Evolutionary conservation across 1,284 basidiomycete genomes (phyloP), one percentile per base, ranked within the genome.

Genomic region (Somion occarium): DNA sequence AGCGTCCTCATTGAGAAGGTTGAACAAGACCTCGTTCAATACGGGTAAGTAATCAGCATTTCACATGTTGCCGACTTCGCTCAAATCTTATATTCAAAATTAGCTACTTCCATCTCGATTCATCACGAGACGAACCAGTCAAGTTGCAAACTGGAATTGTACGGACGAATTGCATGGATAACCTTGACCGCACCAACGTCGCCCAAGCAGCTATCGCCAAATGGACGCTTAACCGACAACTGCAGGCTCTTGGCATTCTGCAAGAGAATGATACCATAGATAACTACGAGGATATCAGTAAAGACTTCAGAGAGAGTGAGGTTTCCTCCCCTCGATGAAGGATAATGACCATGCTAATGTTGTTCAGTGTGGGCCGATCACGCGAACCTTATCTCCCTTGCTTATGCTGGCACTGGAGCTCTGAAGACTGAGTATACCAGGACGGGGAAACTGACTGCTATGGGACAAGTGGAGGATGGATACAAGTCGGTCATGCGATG

Each of bases 381-480:
- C 65, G 97, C 93, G 18, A 93, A 99, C 69, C 76, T 79, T 47
- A 91, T 99, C 56, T 88, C 93, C 1, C 85, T 80, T 53, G 94
- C 95, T 0, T 99, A 99, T 69, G 90, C 86, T 48, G 97, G 97
- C 22, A 96, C 95, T 20, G 95, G 92, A 13, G 97, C 97, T 1
- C 73, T 99, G 59, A 99, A 99, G 71, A 94, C 93, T 1, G 97
- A 99, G 70, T 98, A 93, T 66, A 99, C 95, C 7, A 78, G 93
- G 45, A 98, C 94, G 0, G 96, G 94, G 61, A 89, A 90, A 68
- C 81, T 95, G 20, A 93, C 92, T 2, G 82, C 76, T 48, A 81
- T 84, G 55, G 96, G 96, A 24, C 68, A 76, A 24, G 61, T 97
- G 44, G 85, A 94, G 63, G 97, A 99, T 69, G 92, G 93, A 1